phyloP scores from a whole-genome alignment of 2,329 filamentous ascomycete genomes.

The Pleurostoma richardsiae region DNA sequence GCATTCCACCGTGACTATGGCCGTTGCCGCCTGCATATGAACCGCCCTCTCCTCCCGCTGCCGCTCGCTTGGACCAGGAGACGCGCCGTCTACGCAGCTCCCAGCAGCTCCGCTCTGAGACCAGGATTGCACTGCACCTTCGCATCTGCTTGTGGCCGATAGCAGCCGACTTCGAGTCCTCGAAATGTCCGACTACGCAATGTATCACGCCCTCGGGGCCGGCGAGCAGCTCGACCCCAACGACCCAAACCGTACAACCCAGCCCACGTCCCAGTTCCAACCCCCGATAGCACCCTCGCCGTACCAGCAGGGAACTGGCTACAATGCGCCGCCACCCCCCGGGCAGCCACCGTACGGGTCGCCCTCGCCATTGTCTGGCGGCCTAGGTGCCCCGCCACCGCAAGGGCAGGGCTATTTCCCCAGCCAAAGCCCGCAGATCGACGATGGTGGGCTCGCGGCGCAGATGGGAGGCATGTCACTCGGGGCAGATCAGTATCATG shows the following conservation, averaged over 20 bases:
- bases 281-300: constrained; percentile 47
- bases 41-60: too few species aligned
- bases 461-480: constrained; percentile 78
- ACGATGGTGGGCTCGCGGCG: constrained; percentile 51
- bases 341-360: constrained; percentile 34
- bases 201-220: constrained; percentile 47
- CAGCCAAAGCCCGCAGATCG: constrained; percentile 26
- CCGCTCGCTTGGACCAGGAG: too few species aligned
- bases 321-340: constrained; percentile 29
- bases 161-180: too few species aligned
- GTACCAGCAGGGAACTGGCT: constrained; percentile 41
- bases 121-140: too few species aligned
- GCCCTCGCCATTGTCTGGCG: constrained; percentile 15
- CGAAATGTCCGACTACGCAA: constrained; percentile 31
- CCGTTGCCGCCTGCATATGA: too few species aligned
- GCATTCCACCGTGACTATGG: too few species aligned
- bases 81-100: too few species aligned
- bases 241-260: constrained; percentile 40
- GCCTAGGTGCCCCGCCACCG: constrained; percentile 24
- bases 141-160: too few species aligned
- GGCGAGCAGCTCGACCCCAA: constrained; percentile 43
- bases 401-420: constrained; percentile 21
- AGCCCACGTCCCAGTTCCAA: constrained; percentile 40
- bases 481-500: constrained; percentile 44
- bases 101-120: too few species aligned